Evolutionary conservation across 2,329 filamentous ascomycete genomes (phyloP), one percentile per base, ranked within the genome.

Genomic region (Chrysosphaeria jannelii): DNA sequence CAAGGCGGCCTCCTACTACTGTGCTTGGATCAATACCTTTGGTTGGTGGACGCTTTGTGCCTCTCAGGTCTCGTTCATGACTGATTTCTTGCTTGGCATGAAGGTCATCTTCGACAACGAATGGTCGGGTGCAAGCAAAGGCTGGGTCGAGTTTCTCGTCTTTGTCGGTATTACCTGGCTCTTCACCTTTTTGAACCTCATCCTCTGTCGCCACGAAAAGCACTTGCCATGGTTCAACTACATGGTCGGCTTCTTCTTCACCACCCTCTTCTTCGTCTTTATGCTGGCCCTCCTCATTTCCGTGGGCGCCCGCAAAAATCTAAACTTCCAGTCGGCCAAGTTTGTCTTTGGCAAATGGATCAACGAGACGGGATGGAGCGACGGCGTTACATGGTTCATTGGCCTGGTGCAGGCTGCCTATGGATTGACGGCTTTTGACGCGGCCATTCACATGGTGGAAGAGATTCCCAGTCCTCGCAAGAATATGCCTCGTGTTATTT

Each of bases 201-300:
- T 35, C 12, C 40, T 29, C 10, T 61, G 56, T 31, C 49, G 56
- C 8, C 45, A 38, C 23, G 51, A 53, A 22, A 38, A 41, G 20
- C 35, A 48, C 4, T 33, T 55, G 13, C 51, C 58, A 1, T 44
- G 44, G 35, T 50, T 61, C 34, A 63, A 61, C 39, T 54, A 56
- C 35, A 51, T 58, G 7, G 45, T 63, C 6, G 57, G 57, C n/a
- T 32, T 62, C 3, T 43, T 25, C 25, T 31, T 31, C 14, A 25
- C 28, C 19, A 23, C 23, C 8, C 29, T 31, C 9, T 61, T 44
- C 24, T 30, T 43, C 10, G 36, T 35, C 4, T 36, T 40, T 9
- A 35, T 35, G 6, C 32, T 43, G 5, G 35, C 36, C 3, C 39
- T 39, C n/a, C 29, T 32, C 14, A 28, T 28, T 20, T 22, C 22